Conservation (phyloP, 2,329 filamentous ascomycete genomes). For the Zymoseptoria crescenta region DNA sequence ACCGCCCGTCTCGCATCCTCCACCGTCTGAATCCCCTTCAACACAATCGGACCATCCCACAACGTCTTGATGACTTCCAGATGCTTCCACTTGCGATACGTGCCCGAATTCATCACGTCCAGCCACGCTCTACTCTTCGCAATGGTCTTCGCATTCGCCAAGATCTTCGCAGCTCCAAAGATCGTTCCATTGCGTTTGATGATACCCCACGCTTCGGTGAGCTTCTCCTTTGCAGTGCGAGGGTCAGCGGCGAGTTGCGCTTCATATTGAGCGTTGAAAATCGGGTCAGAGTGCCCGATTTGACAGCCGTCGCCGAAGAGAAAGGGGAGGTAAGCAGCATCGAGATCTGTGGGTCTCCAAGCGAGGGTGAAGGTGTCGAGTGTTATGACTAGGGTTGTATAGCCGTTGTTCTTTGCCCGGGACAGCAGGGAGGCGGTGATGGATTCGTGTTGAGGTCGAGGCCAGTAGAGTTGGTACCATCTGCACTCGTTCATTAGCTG, state of each 20-base stretch:
- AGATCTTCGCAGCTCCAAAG: conserved; percentile 26
- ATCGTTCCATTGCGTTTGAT: conserved; percentile 31
- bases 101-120: conserved; percentile 28
- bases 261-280: conserved; percentile 47
- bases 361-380: conserved; percentile 62
- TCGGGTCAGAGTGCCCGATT: conserved; percentile 50
- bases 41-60: conserved; percentile 58
- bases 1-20: conserved; percentile 42
- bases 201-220: conserved; percentile 31
- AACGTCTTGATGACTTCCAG: conserved; percentile 49
- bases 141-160: conserved; percentile 29
- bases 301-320: conserved; percentile 42
- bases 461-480: conserved; percentile 54
- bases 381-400: conserved; percentile 60
- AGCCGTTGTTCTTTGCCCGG: conserved; percentile 56
- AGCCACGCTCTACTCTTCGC: conserved; percentile 33
- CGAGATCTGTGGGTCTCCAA: conserved; percentile 50
- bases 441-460: conserved; percentile 53
- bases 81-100: conserved; percentile 49
- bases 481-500: conserved; percentile 1
- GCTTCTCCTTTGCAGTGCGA: conserved; percentile 26
- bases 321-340: conserved; percentile 18
- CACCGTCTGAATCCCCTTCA: conserved; percentile 52
- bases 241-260: conserved; percentile 33
- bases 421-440: conserved; percentile 57